Conservation (phyloP, 169 alveolate species). For the Fabrea salina region DNA sequence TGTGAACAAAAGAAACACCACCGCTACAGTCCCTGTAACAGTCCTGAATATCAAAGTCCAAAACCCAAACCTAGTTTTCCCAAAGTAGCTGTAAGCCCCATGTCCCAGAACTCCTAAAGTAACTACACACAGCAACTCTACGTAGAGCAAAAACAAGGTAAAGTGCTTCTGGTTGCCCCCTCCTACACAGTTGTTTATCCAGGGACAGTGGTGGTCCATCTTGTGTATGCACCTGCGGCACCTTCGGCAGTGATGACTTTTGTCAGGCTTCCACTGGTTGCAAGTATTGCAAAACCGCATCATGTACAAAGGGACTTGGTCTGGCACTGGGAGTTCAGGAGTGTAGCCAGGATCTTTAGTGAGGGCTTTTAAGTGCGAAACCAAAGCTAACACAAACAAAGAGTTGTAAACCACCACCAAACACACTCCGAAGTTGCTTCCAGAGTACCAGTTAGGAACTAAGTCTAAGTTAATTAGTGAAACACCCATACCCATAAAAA, state of each 20-base stretch:
- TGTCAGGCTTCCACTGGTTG: constrained; percentile 69
- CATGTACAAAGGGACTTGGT: background rate
- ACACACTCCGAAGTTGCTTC: background rate
- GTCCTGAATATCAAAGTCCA: background rate
- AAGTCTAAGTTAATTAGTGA: too few species aligned
- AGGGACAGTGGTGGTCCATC: constrained; percentile 96
- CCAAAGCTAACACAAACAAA: background rate
- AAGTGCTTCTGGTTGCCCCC: constrained; percentile 72
- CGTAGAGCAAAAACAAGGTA: constrained; percentile 34
- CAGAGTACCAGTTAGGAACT: too few species aligned
- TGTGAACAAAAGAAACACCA: background rate
- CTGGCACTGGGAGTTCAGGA: constrained; percentile 10
- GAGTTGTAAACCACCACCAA: background rate
- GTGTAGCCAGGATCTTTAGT: constrained; percentile 25
- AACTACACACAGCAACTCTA: background rate
- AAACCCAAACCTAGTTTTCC: background rate
- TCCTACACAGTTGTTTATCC: constrained; percentile 91
- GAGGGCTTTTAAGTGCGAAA: background rate
- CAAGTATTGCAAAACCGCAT: constrained; percentile 10
- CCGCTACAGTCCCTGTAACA: background rate
- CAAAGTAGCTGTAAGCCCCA: background rate
- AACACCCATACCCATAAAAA: too few species aligned
- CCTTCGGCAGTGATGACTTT: constrained; percentile 91
- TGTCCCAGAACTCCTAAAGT: background rate
- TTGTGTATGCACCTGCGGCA: constrained; percentile 89